phyloP scores from a whole-genome alignment of 371 early-diverging fungal species.

The Nosema muscidifuracis region DNA sequence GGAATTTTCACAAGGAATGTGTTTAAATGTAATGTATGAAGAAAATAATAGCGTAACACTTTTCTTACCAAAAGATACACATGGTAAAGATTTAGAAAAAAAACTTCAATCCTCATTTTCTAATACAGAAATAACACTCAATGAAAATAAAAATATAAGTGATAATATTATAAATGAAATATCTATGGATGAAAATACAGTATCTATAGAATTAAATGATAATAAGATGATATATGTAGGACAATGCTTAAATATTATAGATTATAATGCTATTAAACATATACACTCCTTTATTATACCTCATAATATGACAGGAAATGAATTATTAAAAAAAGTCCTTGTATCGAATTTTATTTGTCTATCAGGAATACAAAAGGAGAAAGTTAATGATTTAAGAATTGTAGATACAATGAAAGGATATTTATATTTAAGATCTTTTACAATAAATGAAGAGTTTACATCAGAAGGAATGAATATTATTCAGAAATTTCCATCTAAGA shows the following conservation, averaged over 20 bases:
- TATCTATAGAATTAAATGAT: slow-evolving; percentile 1
- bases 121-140: slow-evolving; percentile 4
- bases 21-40: neutral
- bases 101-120: neutral
- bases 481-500: slow-evolving; percentile 11
- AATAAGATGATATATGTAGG: slow-evolving; percentile 29
- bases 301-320: slow-evolving; percentile 4
- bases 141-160: too few species aligned
- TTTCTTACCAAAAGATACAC: neutral
- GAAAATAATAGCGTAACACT: neutral
- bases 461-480: slow-evolving; percentile 37
- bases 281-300: slow-evolving; percentile 21
- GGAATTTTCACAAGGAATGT: slow-evolving; percentile 8
- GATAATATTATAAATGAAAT: slow-evolving; percentile 2
- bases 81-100: neutral
- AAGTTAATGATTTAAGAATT: slow-evolving; percentile 2
- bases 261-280: slow-evolving; percentile 25
- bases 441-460: slow-evolving; percentile 13
- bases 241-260: slow-evolving; percentile 4
- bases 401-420: slow-evolving; percentile 26
- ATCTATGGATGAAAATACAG: slow-evolving; percentile 3
- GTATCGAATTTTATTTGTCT: slow-evolving; percentile 15
- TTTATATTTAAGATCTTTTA: slow-evolving; percentile 12
- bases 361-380: neutral
- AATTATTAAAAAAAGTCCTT: slow-evolving; percentile 26